Conservation (phyloP, 2,329 filamentous ascomycete genomes). For the Fusarium sp. region DNA sequence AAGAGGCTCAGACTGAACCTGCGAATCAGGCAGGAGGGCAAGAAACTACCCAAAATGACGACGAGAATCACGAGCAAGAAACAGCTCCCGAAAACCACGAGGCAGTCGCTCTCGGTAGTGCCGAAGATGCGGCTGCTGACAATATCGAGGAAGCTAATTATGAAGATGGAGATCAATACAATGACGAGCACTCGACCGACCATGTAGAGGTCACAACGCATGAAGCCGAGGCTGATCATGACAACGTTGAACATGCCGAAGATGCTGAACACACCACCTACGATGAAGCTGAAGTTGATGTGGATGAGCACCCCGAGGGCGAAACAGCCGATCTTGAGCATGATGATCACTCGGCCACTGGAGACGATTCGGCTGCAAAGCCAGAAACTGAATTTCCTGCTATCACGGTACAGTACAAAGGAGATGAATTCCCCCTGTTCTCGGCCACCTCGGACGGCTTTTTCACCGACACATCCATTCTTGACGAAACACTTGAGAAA, state of each 20-base stretch:
- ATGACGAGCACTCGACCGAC: slow-evolving; percentile 3
- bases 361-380: slow-evolving; percentile 20
- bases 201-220: slow-evolving; percentile 10
- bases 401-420: slow-evolving; percentile 58
- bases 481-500: slow-evolving; percentile 59
- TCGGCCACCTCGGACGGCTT: slow-evolving; percentile 55
- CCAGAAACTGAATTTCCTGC: slow-evolving; percentile 45
- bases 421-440: slow-evolving; percentile 58
- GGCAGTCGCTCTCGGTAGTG: background rate
- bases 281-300: slow-evolving; percentile 12
- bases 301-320: slow-evolving; percentile 21
- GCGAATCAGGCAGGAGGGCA: slow-evolving; percentile 18
- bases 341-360: slow-evolving; percentile 7
- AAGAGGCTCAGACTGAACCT: slow-evolving; percentile 5
- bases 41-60: slow-evolving; percentile 33
- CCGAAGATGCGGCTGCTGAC: slow-evolving; percentile 10
- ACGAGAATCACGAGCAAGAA: slow-evolving; percentile 22
- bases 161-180: slow-evolving; percentile 14
- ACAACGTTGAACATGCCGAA: slow-evolving; percentile 8
- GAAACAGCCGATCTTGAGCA: slow-evolving; percentile 12
- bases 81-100: slow-evolving; percentile 5
- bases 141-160: slow-evolving; percentile 26
- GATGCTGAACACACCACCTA: slow-evolving; percentile 6
- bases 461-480: slow-evolving; percentile 56
- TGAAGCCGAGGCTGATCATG: slow-evolving; percentile 1